phyloP scores from a whole-genome alignment of 2,329 filamentous ascomycete species.

The Zalaria obscura region DNA sequence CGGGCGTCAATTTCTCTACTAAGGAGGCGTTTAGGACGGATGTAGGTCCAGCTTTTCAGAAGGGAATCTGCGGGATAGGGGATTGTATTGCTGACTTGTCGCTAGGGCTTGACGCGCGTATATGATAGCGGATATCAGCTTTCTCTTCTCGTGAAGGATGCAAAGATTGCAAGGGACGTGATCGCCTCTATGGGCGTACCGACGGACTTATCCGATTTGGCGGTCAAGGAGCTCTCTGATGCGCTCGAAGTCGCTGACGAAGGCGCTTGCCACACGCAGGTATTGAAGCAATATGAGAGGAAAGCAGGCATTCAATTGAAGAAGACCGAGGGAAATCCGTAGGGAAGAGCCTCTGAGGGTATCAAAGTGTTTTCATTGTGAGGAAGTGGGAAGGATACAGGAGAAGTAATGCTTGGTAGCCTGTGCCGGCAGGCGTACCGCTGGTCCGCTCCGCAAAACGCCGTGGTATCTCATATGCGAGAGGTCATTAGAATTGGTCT shows the following conservation, averaged over 20 bases:
- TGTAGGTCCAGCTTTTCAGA: neutral
- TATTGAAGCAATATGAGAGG: slow-evolving; percentile 21
- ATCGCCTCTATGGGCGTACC: slow-evolving; percentile 18
- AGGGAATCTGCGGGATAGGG: too few species aligned
- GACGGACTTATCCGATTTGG: slow-evolving; percentile 16
- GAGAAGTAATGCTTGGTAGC: too few species aligned
- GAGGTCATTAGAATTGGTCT: neutral
- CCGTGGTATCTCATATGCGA: slow-evolving; percentile 6
- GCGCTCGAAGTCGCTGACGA: slow-evolving; percentile 16
- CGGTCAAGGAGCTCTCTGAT: slow-evolving; percentile 18
- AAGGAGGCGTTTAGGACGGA: slow-evolving; percentile 11
- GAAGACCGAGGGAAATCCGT: slow-evolving; percentile 12
- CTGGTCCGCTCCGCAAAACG: neutral
- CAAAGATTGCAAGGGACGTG: slow-evolving; percentile 21
- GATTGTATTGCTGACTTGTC: neutral
- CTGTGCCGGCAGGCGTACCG: too few species aligned
- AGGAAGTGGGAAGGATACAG: too few species aligned
- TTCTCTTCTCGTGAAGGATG: slow-evolving; percentile 20
- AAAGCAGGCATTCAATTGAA: slow-evolving; percentile 18
- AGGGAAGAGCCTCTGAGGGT: slow-evolving; percentile 8
- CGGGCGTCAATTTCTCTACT: slow-evolving; percentile 24
- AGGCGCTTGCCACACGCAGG: slow-evolving; percentile 20
- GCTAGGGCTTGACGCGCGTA: slow-evolving; percentile 13
- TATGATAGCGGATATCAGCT: slow-evolving; percentile 21
- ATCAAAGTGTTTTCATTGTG: too few species aligned